phyloP scores from a whole-genome alignment of 2,329 filamentous ascomycete species.

The Diaporthe amygdali region DNA sequence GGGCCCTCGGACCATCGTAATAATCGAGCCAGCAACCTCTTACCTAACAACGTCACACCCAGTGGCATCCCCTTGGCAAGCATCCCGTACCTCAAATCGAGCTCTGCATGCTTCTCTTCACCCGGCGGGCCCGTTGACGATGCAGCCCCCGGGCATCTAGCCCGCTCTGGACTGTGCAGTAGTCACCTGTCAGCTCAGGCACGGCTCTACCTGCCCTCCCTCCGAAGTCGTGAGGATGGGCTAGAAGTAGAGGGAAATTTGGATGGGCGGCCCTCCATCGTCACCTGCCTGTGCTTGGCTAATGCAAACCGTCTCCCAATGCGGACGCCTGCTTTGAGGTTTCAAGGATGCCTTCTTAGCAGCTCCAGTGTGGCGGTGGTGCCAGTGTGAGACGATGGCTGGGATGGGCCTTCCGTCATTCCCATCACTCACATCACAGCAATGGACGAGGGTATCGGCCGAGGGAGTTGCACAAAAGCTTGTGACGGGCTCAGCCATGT shows the following conservation, averaged over 20 bases:
- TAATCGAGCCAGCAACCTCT: background rate
- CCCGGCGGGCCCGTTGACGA: background rate
- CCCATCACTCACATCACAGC: conserved; percentile 6
- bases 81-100: background rate
- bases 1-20: background rate
- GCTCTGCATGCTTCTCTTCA: background rate
- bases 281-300: background rate
- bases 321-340: background rate
- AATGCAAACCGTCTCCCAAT: background rate
- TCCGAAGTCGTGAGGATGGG: background rate
- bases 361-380: background rate
- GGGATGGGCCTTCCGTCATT: conserved; percentile 7
- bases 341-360: conserved; percentile 6
- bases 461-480: conserved; percentile 5
- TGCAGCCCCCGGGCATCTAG: conserved; percentile 5
- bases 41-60: conserved; percentile 18
- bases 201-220: conserved; percentile 1
- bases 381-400: conserved; percentile 6
- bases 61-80: background rate
- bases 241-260: conserved; percentile 5
- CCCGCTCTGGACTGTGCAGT: conserved; percentile 9
- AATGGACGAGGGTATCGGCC: conserved; percentile 9
- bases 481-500: background rate
- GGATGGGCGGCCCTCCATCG: background rate
- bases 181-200: conserved; percentile 13